Evolutionary conservation across 164 flowering plant species (phyloP), one percentile per base, ranked within the genome.

Genomic region (Saururus chinensis): DNA sequence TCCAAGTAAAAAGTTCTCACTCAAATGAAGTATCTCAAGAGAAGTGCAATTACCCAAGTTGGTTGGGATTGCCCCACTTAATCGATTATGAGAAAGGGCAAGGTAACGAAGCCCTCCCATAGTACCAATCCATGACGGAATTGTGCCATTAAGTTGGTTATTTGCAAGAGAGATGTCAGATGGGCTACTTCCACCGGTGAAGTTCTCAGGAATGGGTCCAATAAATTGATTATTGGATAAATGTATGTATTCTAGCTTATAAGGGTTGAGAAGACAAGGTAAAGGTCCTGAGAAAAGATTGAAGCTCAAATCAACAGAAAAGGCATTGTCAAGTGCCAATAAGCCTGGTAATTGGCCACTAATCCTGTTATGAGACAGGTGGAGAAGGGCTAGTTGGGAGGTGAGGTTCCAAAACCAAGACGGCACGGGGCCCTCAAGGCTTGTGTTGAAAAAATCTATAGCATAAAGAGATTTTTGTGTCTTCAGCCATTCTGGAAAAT

Each of bases 1-100:
- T 10, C 82, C 81, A 5, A 64, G 59, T n/a, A 80, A 20, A 24
- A 48, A 54, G 48, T 80, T 80, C 21, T 59, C 56, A 16, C 60
- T 52, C 35, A 81, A 21, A 57, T 66, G 64, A 0, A 77, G 20
- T 12, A 40, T 25, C 8, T 19, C 1, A 4, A 80, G 55, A 0
- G 4, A 6, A 0, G 7, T 12, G 16, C 25, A 17, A 16, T 61
- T 30, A 9, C 20, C 19, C 75, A 79, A 73, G 63, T 60, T 60
- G 6, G 62, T 4, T 4, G 76, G 76, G 49, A 76, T 22, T 1
- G 59, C 35, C 5, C 78, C 78, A 0, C 64, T 70, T 0, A 73
- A 40, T 1, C 21, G 40, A 22, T 77, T 78, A 37, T 52, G 24
- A n/a, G 66, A 56, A 12, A 74, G 65, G 40, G 37, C 53, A 21